phyloP scores from a whole-genome alignment of 306 rosid genomes.

The Cicer chorassanicum region DNA sequence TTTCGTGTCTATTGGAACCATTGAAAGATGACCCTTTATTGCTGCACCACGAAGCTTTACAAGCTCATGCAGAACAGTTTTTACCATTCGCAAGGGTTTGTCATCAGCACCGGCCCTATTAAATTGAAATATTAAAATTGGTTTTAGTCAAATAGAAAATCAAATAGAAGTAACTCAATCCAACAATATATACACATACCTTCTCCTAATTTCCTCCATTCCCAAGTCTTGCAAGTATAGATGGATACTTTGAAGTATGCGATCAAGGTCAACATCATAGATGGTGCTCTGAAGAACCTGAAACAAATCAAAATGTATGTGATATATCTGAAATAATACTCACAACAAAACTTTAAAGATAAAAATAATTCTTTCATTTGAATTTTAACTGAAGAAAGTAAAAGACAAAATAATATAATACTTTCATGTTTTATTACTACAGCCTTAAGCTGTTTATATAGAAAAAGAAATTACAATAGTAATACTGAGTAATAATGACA shows the following conservation, averaged over 20 bases:
- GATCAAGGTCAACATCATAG: slow-evolving; percentile 91
- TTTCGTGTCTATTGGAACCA: slow-evolving; percentile 98
- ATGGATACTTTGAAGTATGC: slow-evolving; percentile 98
- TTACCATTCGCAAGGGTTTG: slow-evolving; percentile 96
- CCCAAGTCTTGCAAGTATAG: slow-evolving; percentile 95
- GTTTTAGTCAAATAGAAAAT: slow-evolving; percentile 15
- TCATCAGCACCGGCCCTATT: slow-evolving; percentile 99
- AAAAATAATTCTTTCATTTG: not conserved
- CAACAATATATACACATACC: slow-evolving; percentile 55
- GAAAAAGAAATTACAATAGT: too few relatives aligned
- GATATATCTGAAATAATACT: not conserved
- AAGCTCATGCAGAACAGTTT: slow-evolving; percentile 97
- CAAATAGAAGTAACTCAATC: slow-evolving; percentile 14
- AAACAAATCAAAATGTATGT: slow-evolving; percentile 35
- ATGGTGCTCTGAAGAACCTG: slow-evolving; percentile 99
- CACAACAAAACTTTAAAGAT: not conserved
- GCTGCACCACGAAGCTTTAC: slow-evolving; percentile 99
- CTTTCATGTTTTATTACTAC: too few relatives aligned
- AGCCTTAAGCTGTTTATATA: too few relatives aligned
- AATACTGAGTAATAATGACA: too few relatives aligned
- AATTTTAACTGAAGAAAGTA: too few relatives aligned
- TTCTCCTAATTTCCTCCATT: slow-evolving; percentile 99
- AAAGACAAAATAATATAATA: too few relatives aligned
- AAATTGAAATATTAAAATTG: slow-evolving; percentile 36
- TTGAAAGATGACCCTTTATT: slow-evolving; percentile 96